Percentiles rank a stretch among this genome's conserved stretches.
Evolutionary conservation across 306 rosid genomes (phyloP).

Genomic region (Rosa multiflora): DNA sequence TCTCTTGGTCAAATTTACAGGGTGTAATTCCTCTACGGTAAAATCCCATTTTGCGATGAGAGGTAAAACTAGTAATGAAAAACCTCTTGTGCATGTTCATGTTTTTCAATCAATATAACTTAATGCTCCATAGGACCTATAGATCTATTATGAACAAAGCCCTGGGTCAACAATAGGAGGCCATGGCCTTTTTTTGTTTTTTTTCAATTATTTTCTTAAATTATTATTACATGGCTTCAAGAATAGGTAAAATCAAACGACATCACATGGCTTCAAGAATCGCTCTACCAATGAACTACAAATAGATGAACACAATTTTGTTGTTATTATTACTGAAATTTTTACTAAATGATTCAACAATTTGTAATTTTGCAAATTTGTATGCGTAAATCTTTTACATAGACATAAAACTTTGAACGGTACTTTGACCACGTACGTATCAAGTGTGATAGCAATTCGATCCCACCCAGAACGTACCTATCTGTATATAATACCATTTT

Average conservation of each 20-base stretch:
- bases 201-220: neutral
- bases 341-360: neutral
- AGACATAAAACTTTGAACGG: no score
- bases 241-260: neutral
- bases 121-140: no score
- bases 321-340: neutral
- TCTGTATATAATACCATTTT: neutral
- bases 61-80: neutral
- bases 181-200: neutral
- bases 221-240: neutral
- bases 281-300: neutral
- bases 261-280: neutral
- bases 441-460: neutral
- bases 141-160: no score
- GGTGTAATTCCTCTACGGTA: no score
- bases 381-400: no score
- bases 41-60: neutral
- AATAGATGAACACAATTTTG: neutral
- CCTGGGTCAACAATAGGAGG: neutral
- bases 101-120: neutral
- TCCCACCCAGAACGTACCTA: neutral
- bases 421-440: no score
- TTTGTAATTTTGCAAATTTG: no score
- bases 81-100: neutral
- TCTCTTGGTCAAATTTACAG: no score